phyloP scores from a whole-genome alignment of 2,329 filamentous ascomycete species.

The Cladobotryum mycophilum region DNA sequence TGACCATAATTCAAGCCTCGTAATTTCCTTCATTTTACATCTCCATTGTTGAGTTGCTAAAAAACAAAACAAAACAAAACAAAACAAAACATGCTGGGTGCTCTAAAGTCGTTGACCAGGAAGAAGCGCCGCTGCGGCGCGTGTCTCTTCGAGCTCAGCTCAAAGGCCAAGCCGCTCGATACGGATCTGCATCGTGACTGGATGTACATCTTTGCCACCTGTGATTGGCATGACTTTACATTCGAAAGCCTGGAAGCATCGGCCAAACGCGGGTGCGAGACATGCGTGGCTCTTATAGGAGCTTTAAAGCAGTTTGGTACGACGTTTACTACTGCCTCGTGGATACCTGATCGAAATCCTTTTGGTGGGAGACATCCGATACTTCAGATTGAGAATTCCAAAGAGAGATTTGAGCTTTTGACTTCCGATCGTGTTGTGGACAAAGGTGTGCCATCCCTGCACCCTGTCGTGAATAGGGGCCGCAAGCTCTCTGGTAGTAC shows the following conservation, averaged over 20 bases:
- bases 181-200: conserved; percentile 1
- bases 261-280: conserved; percentile 1
- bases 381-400: neutral
- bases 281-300: conserved; percentile 1
- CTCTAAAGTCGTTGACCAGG: neutral
- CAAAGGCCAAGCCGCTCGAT: neutral
- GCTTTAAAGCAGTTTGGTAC: neutral
- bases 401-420: conserved; percentile 3
- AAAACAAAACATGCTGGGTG: conserved; percentile 1
- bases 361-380: neutral
- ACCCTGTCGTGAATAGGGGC: neutral
- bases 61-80: too few relatives aligned
- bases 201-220: conserved; percentile 1
- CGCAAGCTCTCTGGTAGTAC: neutral
- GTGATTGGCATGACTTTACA: conserved; percentile 3
- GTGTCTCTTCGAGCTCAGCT: conserved; percentile 8
- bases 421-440: neutral
- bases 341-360: neutral
- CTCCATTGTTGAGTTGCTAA: too few relatives aligned
- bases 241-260: neutral
- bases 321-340: neutral
- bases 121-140: conserved; percentile 4
- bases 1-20: too few relatives aligned
- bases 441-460: neutral
- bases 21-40: too few relatives aligned